Percentiles rank a stretch among this genome's conserved stretches.
Evolutionary conservation across 495 filamentous ascomycete genomes (phyloP).

Genomic region (Aspergillus sclerotioniger): DNA sequence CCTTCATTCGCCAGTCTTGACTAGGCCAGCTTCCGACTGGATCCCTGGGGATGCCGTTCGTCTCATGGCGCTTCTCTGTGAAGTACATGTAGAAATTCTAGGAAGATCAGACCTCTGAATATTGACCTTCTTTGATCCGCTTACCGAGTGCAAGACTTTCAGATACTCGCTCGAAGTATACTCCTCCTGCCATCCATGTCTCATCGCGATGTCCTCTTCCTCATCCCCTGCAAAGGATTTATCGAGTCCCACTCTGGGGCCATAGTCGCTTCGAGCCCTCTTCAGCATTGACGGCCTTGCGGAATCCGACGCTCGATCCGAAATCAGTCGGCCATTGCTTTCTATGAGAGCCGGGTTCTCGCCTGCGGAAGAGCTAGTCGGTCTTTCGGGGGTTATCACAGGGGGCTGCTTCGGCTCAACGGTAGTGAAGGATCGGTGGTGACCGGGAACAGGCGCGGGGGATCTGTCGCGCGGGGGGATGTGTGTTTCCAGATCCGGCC

Average conservation of each 20-base stretch:
- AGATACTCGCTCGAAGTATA: conserved; percentile 59
- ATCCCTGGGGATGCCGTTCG: conserved; percentile 84
- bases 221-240: conserved; percentile 32
- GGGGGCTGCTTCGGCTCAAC: conserved; percentile 32
- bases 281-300: conserved; percentile 54
- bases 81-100: conserved; percentile 95
- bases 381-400: conserved; percentile 24
- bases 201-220: conserved; percentile 54
- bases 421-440: conserved; percentile 42
- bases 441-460: conserved; percentile 34
- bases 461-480: conserved; percentile 44
- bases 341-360: conserved; percentile 28
- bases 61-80: conserved; percentile 95
- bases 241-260: conserved; percentile 42
- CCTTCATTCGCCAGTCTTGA: conserved; percentile 95
- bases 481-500: conserved; percentile 42
- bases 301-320: conserved; percentile 32
- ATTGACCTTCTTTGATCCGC: conserved; percentile 8
- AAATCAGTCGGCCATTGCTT: conserved; percentile 25
- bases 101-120: neutral
- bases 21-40: conserved; percentile 58
- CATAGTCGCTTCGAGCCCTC: conserved; percentile 72
- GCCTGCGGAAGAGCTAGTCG: conserved; percentile 36
- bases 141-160: conserved; percentile 57
- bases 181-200: conserved; percentile 63